phyloP scores from a whole-genome alignment of 345 rosid genomes.

The Psidium friedrichsthalianum region DNA sequence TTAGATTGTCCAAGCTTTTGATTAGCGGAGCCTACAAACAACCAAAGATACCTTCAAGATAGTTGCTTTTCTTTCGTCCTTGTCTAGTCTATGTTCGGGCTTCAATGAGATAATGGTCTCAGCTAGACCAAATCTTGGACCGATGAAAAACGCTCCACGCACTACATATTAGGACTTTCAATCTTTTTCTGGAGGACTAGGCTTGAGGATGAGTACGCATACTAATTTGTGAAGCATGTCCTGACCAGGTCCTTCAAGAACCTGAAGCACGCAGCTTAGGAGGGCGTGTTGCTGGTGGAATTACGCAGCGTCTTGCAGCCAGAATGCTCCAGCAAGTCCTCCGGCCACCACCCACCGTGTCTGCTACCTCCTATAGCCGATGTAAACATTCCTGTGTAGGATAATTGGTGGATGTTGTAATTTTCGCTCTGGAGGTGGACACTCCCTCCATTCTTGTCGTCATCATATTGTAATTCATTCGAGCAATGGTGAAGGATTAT shows the following conservation, averaged over 20 bases:
- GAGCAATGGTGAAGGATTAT: not conserved
- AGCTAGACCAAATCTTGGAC: not conserved
- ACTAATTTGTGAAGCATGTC: not conserved
- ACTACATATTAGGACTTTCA: not conserved
- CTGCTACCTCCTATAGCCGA: slow-evolving; percentile 28
- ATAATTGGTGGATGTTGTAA: not conserved
- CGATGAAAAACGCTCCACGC: not conserved
- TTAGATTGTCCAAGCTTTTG: not conserved
- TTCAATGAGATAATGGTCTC: not conserved
- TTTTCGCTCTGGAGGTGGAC: not conserved
- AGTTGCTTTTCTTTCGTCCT: not conserved
- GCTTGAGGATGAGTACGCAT: not conserved
- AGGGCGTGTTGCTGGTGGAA: slow-evolving; percentile 79
- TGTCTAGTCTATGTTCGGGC: not conserved
- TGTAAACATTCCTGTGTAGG: not conserved
- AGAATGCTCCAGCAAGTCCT: slow-evolving; percentile 87
- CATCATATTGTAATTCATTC: not conserved
- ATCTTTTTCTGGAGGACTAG: not conserved
- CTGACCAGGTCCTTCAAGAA: slow-evolving; percentile 81
- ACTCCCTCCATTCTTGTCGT: not conserved
- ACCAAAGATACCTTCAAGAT: not conserved
- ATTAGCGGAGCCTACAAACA: not conserved
- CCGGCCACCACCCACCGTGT: slow-evolving; percentile 30
- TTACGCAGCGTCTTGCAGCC: slow-evolving; percentile 87
- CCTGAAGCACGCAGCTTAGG: slow-evolving; percentile 81